Evolutionary conservation across 805 yeast species (phyloP), one percentile per base, ranked within the genome.

Genomic region (Schizosaccharomyces japonicus): DNA sequence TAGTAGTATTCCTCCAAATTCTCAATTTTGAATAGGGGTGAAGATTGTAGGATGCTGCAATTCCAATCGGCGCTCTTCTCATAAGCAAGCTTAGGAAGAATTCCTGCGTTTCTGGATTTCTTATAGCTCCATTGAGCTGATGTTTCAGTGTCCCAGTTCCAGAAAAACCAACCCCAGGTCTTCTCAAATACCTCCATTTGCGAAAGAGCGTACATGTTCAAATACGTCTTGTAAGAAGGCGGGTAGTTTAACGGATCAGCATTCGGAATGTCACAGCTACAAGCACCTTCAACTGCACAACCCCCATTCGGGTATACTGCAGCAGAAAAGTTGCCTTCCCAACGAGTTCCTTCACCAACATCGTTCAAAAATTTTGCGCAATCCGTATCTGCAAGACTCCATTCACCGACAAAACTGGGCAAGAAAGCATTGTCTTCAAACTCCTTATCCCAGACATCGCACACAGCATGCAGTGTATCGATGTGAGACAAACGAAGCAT

Each of bases 331-430:
- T 72, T 60, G 45, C 80, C 80, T 49, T 79, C 81, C 65, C 73
- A 80, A 57, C 93, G 70, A 23, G 87, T 73, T 50, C 90, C 90
- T 50, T 73, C 66, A 23, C 75, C 76, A 17, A 77, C 85, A 58
- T 90, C 85, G 56, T 83, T 83, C 45, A 82, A 61, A 83, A 90
- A 81, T 51, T 66, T 65, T 6, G 85, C 73, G 65, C 94, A 82
- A 64, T 83, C 94, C 2, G 87, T 80, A 55, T 81, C 71, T 1
- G 94, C 94, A 32, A 81, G 85, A 25, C 78, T 65, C 78, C 83
- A 82, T 63, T 82, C 93, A 52, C 93, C 94, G 33, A 73, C 70
- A 34, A 82, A 63, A 2, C 61, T 56, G n/a, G 54, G 71, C 11
- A 47, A 25, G 67, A 62, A 34, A 61, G 58, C 47, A 57, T 49